Base-by-base conservation (phyloP, 345 rosid genomes). In the Ailanthus altissimus region DNA sequence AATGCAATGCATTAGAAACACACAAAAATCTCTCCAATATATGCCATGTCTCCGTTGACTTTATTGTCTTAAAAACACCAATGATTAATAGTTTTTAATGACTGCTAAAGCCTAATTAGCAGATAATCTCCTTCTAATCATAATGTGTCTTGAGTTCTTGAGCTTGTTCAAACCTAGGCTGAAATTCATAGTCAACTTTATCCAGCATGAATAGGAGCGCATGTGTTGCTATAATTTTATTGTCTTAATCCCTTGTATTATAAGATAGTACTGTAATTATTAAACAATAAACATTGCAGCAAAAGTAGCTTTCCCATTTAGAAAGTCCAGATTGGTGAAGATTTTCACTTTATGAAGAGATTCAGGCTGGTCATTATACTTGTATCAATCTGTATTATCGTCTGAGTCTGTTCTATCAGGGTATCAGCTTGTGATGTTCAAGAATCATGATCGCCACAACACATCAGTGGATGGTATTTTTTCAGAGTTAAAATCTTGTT, bases 71-170 rank as follows among this genome's bases (percentile, higher is more conserved):
- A 54, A 20, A 67, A 3, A 32, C 8, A n/a, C 15, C 8, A 8
- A 40, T 18, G 21, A 54, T 9, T 67, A 18, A 56, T 4, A 47
- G 73, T 45, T 72, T 49, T 78, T 47, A 59, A 64, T 60, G 15
- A n/a, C 76, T 64, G 50, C 21, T 25, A 70, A 62, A 58, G 23
- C 46, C 64, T 42, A 64, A 50, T 77, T 49, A 75, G 46, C 13
- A 32, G 58, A 28, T 50, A 58, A 82, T 65, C 18, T 72, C 73
- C 32, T 42, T 25, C 36, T 59, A 72, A 78, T 82, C 65, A 82
- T 75, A 25, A 63, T 63, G 57, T 40, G 60, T 56, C n/a, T 26
- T 32, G 49, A 58, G 43, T 43, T 50, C 36, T 59, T 18, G 5
- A 28, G 20, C 32, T 51, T 36, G 70, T 25, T 61, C 23, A 53